A percentile compares a stretch with the other conserved stretches of the same genome.
Evolutionary conservation across 2,329 filamentous ascomycete species (phyloP).

Genomic region (Berkeleyomyces basicola): DNA sequence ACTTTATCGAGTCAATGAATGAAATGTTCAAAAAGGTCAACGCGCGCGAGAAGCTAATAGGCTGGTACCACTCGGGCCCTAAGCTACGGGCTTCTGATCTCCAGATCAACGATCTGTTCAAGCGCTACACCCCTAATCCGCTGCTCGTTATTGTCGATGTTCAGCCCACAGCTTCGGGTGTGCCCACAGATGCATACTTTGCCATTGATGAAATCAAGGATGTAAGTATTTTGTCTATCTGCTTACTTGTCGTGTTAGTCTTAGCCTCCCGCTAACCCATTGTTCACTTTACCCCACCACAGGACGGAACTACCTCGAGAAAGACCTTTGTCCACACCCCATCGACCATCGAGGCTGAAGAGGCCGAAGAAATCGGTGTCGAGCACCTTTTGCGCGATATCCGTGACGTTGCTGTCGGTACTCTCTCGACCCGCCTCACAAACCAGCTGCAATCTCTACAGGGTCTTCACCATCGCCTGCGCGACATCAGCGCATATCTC

Average conservation of each 20-base stretch:
- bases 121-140: constrained; percentile 93
- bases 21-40: constrained; percentile 99
- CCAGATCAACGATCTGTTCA: constrained; percentile 99
- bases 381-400: constrained; percentile 97
- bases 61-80: constrained; percentile 97
- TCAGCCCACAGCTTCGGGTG: constrained; percentile 92
- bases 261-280: constrained; percentile 2
- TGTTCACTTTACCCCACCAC: background rate
- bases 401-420: constrained; percentile 92
- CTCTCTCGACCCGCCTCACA: constrained; percentile 88
- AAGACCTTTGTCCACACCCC: constrained; percentile 98
- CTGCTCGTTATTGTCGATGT: constrained; percentile 96
- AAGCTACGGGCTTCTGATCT: constrained; percentile 93
- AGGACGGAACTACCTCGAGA: constrained; percentile 93
- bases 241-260: background rate
- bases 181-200: constrained; percentile 97
- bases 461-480: constrained; percentile 81
- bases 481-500: constrained; percentile 88
- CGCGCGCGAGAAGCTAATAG: constrained; percentile 94
- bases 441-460: constrained; percentile 96
- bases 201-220: constrained; percentile 99
- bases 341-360: constrained; percentile 95
- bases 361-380: constrained; percentile 96
- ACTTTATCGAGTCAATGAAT: constrained; percentile 98
- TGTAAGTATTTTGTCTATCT: constrained; percentile 15